Base-by-base conservation (phyloP, 345 rosid genomes). In the Sisymbrium altissimum region DNA sequence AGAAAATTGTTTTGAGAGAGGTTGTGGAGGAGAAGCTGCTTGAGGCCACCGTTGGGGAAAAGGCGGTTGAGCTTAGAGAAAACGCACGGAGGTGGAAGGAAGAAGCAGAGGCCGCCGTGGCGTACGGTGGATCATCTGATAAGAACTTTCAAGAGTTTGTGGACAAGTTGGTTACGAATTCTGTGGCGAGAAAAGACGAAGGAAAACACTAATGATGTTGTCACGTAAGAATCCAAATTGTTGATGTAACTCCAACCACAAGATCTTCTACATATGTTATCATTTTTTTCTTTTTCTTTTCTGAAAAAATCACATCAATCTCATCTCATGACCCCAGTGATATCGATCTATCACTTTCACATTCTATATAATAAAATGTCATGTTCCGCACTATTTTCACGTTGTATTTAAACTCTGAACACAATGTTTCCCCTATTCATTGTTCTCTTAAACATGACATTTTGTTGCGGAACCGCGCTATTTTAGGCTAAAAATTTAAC, bases 71-170 rank as follows among this genome's bases (percentile, higher is more conserved):
- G 77, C 54, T 80, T 49, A 88, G 82, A 77, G 29, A 39, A 41
- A 88, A 79, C 57, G 89, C 85, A 2, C 40, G 66, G 78, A 79
- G 71, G 71, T 88, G 92, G 94, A 90, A 84, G 85, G 79, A 10
- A 0, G 83, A 76, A 2, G 91, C 92, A 38, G 87, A 81, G 81
- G 87, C 0, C 2, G 89, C 96, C 0, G 89, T 84, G 68, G 86
- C 71, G 0, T 80, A 72, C 7, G 91, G 89, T 32, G 98, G 96
- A 8, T 84, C 95, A 4, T 92, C 95, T 4, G 78, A 81, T 30
- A 44, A 46, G 74, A 88, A 85, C 72, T 45, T 92, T 7, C 75
- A 79, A 27, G 84, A 68, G 10, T 90, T 93, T 62, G 85, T 84
- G 10, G 88, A 90, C 23, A 89, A 85, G 57, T 71, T 89, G 17